Base-by-base conservation (phyloP, 208 protist species). In the Wallacemonas sp. region DNA sequence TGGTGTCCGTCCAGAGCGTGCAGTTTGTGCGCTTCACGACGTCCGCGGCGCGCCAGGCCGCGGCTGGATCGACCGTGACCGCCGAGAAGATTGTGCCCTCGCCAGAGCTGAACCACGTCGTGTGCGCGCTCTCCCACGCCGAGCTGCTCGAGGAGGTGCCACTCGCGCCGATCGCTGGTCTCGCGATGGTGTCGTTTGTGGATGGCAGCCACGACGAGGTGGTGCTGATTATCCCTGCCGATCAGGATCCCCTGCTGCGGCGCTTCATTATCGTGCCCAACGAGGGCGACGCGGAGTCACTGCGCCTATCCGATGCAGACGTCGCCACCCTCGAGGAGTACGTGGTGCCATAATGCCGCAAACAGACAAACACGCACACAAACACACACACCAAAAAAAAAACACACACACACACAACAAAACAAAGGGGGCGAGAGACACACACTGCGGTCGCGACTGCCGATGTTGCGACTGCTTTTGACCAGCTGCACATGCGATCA, bases 61-160 rank as follows among this genome's bases (percentile, higher is more conserved):
- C 36, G 36, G 36, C 36, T 14, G 36, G 36, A 0, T 14, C 36
- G 7, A 63, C 54, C 8, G 68, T 79, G 18, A 20, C 52, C 44
- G 80, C 76, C 61, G 62, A 70, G 20, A 72, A 75, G 26, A 77
- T 84, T 42, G 52, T 38, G 49, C 70, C 77, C 4, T 68, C 70
- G 22, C 36, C 46, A 22, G 52, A 57, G 33, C 57, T 72, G 48
- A 42, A 33, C 29, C 36, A 72, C 38, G 77, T 83, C n/a, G 67
- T 95, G 18, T 93, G 86, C 54, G 84, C 80, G 3, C 67, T 95
- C 2, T 95, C 89, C 1, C 87, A 95, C 57, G 89, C 87, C 2
- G 85, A 85, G 63, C 39, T 91, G 18, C 44, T 85, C 4, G 89
- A 92, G 48, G 89, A 95, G 73, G 87, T 86, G 22, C 81, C 87